A percentile compares a stretch with the other conserved stretches of the same genome.
phyloP scores from a whole-genome alignment of 257 asterid species.

The Solanum verrucosum region DNA sequence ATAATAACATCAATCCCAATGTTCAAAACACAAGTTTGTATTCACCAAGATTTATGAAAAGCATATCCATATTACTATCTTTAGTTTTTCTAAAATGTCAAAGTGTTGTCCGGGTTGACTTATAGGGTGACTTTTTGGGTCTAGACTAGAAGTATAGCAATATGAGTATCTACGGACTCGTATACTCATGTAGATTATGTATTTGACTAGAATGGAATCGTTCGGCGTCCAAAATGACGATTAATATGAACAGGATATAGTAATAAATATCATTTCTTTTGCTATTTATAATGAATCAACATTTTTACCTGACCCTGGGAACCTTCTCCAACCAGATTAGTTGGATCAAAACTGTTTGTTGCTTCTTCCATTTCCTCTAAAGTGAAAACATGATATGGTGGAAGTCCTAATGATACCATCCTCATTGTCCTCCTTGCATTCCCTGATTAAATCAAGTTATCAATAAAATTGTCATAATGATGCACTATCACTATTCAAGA shows the following conservation, averaged over 20 bases:
- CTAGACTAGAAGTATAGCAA: not conserved
- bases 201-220: not conserved
- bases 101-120: not conserved
- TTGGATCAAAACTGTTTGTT: constrained; percentile 65
- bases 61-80: not conserved
- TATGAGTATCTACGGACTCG: not conserved
- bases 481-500: not conserved
- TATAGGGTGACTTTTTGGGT: not conserved
- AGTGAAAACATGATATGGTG: constrained; percentile 83
- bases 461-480: not conserved
- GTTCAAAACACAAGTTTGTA: not conserved
- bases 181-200: not conserved
- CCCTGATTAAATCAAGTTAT: constrained; percentile 23
- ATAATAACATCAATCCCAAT: not conserved
- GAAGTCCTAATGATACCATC: constrained; percentile 71
- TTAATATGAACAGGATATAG: not conserved
- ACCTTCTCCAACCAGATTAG: constrained; percentile 78
- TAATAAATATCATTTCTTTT: not conserved
- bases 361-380: constrained; percentile 93
- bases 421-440: constrained; percentile 62
- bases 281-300: not conserved
- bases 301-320: constrained; percentile 73
- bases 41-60: not conserved
- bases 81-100: not conserved
- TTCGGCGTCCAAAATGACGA: not conserved